These are phyloP conservation scores for Macrophomina pseudophaseolina DNA, from an alignment of 2,329 filamentous ascomycete genomes.

Conservation along the genomic window DNA sequence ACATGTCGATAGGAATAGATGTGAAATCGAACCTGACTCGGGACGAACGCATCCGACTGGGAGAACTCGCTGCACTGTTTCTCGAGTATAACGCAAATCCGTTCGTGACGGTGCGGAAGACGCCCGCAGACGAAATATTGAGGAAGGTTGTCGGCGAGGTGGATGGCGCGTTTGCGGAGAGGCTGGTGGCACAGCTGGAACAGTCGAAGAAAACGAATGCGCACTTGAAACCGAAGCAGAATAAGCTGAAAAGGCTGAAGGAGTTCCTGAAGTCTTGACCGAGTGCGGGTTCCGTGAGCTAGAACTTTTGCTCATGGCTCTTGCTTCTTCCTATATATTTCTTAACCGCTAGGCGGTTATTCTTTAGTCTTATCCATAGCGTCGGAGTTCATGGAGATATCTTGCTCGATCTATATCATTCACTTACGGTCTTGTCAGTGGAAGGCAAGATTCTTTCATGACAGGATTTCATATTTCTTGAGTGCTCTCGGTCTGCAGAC, in stretches of 20 bases:
- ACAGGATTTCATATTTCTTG: too few relatives aligned
- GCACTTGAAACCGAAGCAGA: conserved; percentile 6
- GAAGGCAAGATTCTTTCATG: too few relatives aligned
- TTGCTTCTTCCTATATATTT: background rate
- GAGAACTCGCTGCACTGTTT: conserved; percentile 3
- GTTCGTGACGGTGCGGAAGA: conserved; percentile 7
- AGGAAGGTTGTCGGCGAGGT: background rate
- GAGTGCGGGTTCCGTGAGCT: background rate
- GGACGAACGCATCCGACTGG: background rate
- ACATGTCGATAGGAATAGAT: background rate
- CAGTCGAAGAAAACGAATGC: background rate
- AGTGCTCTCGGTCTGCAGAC: too few relatives aligned
- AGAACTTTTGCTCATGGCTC: background rate
- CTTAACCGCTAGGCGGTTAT: too few relatives aligned
- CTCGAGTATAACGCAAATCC: conserved; percentile 3
- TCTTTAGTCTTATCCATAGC: too few relatives aligned
- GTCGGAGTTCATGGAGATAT: too few relatives aligned
- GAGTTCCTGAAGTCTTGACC: conserved; percentile 7
- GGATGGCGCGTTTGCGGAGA: background rate
- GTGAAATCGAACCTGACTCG: background rate
- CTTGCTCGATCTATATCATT: too few relatives aligned
- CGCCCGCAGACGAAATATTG: background rate
- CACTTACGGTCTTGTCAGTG: too few relatives aligned
- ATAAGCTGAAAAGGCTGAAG: conserved; percentile 15
- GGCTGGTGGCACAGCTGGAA: background rate